Percentiles rank a stretch among this genome's conserved stretches.
Conservation (phyloP, 1,284 basidiomycete species). For the Golubevia pallescens region DNA sequence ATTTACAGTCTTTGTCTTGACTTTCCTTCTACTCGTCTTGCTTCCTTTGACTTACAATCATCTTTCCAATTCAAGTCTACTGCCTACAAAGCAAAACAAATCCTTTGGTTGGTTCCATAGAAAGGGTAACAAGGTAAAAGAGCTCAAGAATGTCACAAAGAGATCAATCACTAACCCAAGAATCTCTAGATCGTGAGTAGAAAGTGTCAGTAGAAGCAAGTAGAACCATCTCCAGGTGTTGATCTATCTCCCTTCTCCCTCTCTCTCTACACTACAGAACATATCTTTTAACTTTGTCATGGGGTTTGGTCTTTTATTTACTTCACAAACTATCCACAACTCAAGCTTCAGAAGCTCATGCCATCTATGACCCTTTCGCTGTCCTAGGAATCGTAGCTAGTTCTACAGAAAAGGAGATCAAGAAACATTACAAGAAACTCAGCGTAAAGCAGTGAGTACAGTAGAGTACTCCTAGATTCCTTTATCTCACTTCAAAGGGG, state of each 20-base stretch:
- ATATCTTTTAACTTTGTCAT: too few species aligned
- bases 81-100: constrained; percentile 2
- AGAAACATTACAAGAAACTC: constrained; percentile 94
- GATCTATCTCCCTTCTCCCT: background rate
- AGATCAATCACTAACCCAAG: constrained; percentile 41
- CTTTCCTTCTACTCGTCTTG: constrained; percentile 51
- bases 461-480: too few species aligned
- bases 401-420: constrained; percentile 85
- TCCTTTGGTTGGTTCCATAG: constrained; percentile 41
- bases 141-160: constrained; percentile 26
- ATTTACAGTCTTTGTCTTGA: constrained; percentile 61
- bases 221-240: too few species aligned
- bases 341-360: too few species aligned
- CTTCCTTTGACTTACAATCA: constrained; percentile 55
- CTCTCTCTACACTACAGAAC: too few species aligned
- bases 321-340: too few species aligned
- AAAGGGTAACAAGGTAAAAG: constrained; percentile 42
- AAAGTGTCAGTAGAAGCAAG: background rate
- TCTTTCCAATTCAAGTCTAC: constrained; percentile 9
- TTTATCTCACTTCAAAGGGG: background rate
- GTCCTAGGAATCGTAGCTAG: constrained; percentile 78
- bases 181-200: constrained; percentile 23
- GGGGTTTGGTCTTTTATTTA: too few species aligned
- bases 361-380: constrained; percentile 88
- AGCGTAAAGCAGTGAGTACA: constrained; percentile 42